Evolutionary conservation across 805 yeast species (phyloP), one percentile per base, ranked within the genome.

Genomic region (Hanseniaspora valbyensis): DNA sequence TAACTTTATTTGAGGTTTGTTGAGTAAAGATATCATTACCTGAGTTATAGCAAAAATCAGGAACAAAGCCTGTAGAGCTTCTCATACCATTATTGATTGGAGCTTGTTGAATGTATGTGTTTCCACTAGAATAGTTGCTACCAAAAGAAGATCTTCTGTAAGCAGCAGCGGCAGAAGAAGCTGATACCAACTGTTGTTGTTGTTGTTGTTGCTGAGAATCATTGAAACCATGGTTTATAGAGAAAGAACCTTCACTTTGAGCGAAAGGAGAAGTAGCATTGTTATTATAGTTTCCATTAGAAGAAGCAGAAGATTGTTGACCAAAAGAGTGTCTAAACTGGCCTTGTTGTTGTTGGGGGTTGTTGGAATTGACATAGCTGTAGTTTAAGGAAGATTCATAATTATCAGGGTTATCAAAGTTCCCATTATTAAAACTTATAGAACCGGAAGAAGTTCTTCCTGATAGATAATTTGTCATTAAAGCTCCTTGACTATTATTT

Each of bases 91-190:
- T 22, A 10, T n/a, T n/a, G n/a, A n/a, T n/a, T n/a, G 28, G 21
- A 10, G 18, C 9, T 14, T 37, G 41, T 21, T 21, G 26, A 13
- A 6, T 21, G 9, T 21, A 22, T 21, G 8, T 9, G 21, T 12
- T 19, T 4, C 41, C 41, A n/a, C 29, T 45, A 9, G 43, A 39
- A 24, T 29, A 44, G 29, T 34, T 24, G 18, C 43, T 45, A 3
- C 50, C 43, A 39, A 38, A 45, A 25, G 50, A 45, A n/a, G 44
- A 25, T 45, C 50, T 45, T 19, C 33, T 38, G 25, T 41, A 25
- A 21, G 16, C 16, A 16, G 5, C 22, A 7, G 29, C 6, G 10
- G 29, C 6, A 26, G 10, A 7, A 26, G 29, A 26, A 7, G 6
- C 9, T 26, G 6, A 10, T 10, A 7, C 10, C 10, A 7, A 10